Conservation (phyloP, 768 basidiomycete species). For the Lentinula aciculospora region DNA sequence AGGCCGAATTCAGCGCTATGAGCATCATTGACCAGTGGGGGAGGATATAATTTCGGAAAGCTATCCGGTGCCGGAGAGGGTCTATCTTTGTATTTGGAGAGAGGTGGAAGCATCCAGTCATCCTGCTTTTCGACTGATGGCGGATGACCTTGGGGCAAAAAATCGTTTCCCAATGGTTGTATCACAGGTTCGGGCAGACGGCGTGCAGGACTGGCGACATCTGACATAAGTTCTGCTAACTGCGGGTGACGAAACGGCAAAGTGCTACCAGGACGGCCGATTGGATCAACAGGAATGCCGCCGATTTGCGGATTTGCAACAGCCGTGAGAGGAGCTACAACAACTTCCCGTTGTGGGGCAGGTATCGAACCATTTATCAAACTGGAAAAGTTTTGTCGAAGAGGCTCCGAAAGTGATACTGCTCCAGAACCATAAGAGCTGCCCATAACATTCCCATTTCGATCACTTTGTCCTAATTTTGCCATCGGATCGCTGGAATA, state of each 20-base stretch:
- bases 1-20: no score
- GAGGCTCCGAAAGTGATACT: not conserved
- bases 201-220: not conserved
- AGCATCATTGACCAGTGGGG: not conserved
- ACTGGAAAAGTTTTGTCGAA: not conserved
- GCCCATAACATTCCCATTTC: no score
- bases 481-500: not conserved
- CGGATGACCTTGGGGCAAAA: not conserved
- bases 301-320: not conserved
- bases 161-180: not conserved
- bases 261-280: conserved; percentile 1
- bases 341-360: not conserved
- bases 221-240: conserved; percentile 28
- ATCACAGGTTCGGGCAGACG: not conserved
- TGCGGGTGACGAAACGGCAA: conserved; percentile 13
- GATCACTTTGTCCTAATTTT: not conserved
- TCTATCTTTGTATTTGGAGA: not conserved
- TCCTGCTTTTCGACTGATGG: not conserved
- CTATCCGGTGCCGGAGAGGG: not conserved
- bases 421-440: not conserved
- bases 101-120: conserved; percentile 1
- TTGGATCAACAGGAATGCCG: not conserved
- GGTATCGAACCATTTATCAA: not conserved
- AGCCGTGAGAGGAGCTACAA: not conserved
- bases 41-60: not conserved